Base-by-base conservation (phyloP, 768 basidiomycete genomes). In the Suillus clintonianus region DNA sequence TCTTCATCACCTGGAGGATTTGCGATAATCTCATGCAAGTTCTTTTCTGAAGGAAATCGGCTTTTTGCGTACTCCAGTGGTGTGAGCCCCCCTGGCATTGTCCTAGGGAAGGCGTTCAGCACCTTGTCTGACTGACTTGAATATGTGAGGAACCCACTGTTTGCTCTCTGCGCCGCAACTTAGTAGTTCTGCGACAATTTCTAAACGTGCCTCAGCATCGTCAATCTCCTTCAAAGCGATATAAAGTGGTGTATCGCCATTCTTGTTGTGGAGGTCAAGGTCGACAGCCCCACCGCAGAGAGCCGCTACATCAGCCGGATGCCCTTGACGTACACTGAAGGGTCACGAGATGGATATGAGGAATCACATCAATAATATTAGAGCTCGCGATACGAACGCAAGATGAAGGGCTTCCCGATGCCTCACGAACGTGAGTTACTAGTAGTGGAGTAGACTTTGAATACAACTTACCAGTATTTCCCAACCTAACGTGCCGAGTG, bases 401-500 rank as follows among this genome's bases (percentile, higher is more conserved):
- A 74, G 68, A 62, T 75, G 74, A 32, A 75, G 75, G 50, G 75
- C 74, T 75, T 62, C 59, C 24, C 36, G 50, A 19, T 53, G 19
- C 41, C 8, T 10, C 8, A 10, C 30, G 17, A 43, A 53, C 61
- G 53, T n/a, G 47, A 63, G 61, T n/a, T n/a, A n/a, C n/a, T 32
- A 50, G 14, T 42, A 48, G 15, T 27, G 39, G 5, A 58, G 43
- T 27, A 63, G 32, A 22, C 62, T 63, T n/a, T 36, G 30, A 30
- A 45, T n/a, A 24, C 22, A 59, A 43, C 75, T 75, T 62, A 75
- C 74, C 66, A 48, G 74, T 75, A 65, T 75, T 75, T 58, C 74
- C 72, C 30, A 57, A 57, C 27, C 75, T 75, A 58, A 37, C 32
- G 13, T 36, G 27, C 15, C 6, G 59, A 48, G 64, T 62, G 32